Evolutionary conservation across 2,329 filamentous ascomycete species (phyloP), one percentile per base, ranked within the genome.

Genomic region (Setomelanomma holmii): DNA sequence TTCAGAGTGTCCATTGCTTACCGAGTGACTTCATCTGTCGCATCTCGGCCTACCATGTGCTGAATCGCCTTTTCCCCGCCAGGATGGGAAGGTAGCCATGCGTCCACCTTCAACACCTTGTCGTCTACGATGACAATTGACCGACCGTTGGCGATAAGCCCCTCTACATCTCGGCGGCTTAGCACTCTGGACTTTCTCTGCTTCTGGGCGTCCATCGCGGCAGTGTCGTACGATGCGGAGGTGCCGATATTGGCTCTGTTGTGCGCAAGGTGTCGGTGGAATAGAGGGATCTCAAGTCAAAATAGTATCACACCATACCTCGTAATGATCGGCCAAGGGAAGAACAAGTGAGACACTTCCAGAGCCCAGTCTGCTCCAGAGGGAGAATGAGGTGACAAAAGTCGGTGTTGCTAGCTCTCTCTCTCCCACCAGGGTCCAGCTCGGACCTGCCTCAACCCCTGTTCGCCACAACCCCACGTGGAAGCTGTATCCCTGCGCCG

Each of bases 31-130:
- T 98, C 95, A 74, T 97, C 93, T 10, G 93, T 97, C 44, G 91
- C 93, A 84, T 96, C 92, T 76, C 89, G 86, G 56, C 92, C 92
- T 55, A 98, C 85, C 91, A 97, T 95, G 72, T 99, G 95, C 72
- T 86, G 80, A 60, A 99, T 96, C 48, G 93, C 85, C 76, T 92
- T 95, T 66, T 93, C 88, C 63, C 95, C 95, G 51, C 95, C 95
- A 11, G 95, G 95, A 68, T 98, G 95, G 69, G 90, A 97, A 46
- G 86, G 86, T 45, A 96, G 79, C 91, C 92, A 99, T 34, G 88
- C 83, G 74, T 98, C 93, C 24, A 91, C 87, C 77, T 92, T 96
- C 62, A 98, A 76, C 8, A 97, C 92, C 66, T 86, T 85, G 53
- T 86, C 83, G 63, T 96, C 86, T 53, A 95, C 81, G 46, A 99